phyloP scores from a whole-genome alignment of 73 alveolate species.

The Symbiodinium natans region DNA sequence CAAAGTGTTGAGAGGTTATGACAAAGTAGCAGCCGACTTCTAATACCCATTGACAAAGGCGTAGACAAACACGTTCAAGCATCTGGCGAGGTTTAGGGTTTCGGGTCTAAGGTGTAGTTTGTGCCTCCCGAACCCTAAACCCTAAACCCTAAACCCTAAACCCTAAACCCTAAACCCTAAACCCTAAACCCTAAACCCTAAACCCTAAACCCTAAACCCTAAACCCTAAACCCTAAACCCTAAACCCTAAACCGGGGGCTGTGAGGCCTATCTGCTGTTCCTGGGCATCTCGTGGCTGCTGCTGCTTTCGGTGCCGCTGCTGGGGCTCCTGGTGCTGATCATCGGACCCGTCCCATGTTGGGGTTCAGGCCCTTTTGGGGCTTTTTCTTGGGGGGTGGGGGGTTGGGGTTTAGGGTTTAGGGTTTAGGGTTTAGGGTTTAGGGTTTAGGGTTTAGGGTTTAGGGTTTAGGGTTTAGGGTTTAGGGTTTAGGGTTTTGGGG shows the following conservation, averaged over 20 bases:
- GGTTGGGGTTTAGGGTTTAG: neutral
- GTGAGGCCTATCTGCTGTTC: neutral
- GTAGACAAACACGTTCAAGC: too few relatives aligned
- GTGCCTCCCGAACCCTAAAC: neutral
- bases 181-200: neutral
- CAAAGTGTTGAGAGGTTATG: too few relatives aligned
- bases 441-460: neutral
- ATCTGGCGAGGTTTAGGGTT: too few relatives aligned
- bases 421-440: neutral
- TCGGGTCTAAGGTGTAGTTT: too few relatives aligned
- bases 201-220: neutral
- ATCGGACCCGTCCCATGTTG: neutral
- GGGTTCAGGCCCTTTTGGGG: too few relatives aligned
- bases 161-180: neutral
- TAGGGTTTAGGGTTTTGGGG: too few relatives aligned
- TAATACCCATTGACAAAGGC: too few relatives aligned
- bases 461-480: neutral
- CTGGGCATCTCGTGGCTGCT: neutral
- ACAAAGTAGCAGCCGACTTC: too few relatives aligned
- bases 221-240: neutral
- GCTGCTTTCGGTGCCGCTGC: neutral
- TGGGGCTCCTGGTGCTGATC: neutral
- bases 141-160: neutral
- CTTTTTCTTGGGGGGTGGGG: too few relatives aligned
- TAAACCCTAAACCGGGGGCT: neutral